These are phyloP conservation scores for Gloeophyllum trabeum DNA, from an alignment of 768 basidiomycete genomes.

Conservation along the genomic window DNA sequence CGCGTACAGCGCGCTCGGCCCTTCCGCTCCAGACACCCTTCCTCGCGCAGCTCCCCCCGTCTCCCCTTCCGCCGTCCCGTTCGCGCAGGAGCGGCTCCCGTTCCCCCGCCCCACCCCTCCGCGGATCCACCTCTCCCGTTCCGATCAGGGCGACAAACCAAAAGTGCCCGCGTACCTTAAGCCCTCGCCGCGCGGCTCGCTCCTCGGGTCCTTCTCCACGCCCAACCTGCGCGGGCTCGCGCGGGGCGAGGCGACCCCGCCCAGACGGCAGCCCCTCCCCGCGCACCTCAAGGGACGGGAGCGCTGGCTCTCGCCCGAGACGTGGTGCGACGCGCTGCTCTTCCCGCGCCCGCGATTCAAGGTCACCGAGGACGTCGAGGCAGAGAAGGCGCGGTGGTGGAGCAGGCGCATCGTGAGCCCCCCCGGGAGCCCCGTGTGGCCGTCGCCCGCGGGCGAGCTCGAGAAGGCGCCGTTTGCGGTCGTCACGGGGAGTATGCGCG, in stretches of 20 bases:
- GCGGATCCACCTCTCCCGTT: no score
- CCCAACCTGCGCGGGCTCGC: slow-evolving; percentile 40
- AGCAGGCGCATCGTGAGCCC: slow-evolving; percentile 32
- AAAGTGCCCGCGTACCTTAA: slow-evolving; percentile 19
- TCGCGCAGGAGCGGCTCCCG: no score
- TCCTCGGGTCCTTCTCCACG: slow-evolving; percentile 47
- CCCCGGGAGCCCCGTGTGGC: slow-evolving; percentile 29
- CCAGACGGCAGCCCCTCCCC: slow-evolving; percentile 14
- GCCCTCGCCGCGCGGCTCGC: slow-evolving; percentile 15
- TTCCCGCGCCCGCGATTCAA: slow-evolving; percentile 66
- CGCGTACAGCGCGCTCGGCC: no score
- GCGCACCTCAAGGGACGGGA: slow-evolving; percentile 32
- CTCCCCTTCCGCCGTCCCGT: no score
- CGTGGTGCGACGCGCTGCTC: slow-evolving; percentile 73
- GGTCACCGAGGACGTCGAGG: background rate
- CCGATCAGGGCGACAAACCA: slow-evolving; percentile 7
- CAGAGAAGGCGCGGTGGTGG: background rate
- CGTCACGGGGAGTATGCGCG: slow-evolving; percentile 1
- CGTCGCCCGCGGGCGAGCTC: slow-evolving; percentile 7
- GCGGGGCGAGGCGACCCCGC: background rate
- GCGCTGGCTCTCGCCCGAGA: slow-evolving; percentile 62
- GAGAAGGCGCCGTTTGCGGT: slow-evolving; percentile 5
- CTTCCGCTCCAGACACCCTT: no score
- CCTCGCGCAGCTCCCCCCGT: no score
- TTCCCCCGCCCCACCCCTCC: no score